Base-by-base conservation (phyloP, 106 monocot genomes). In the Dioscorea zingiberensis region DNA sequence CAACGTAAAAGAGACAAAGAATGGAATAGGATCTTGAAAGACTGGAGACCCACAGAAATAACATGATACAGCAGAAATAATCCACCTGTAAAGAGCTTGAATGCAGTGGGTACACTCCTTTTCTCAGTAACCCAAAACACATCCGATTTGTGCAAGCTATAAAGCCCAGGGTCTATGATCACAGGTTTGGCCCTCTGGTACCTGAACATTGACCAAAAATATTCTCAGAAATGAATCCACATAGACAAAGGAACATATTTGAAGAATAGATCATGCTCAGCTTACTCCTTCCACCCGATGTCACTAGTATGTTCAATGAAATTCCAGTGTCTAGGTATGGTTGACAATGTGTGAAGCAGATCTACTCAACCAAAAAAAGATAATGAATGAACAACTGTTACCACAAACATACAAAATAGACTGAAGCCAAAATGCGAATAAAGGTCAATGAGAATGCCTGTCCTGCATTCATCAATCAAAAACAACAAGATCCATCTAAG, bases 31-130 rank as follows among this genome's bases (percentile, higher is more conserved):
- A 38, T 38, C 38, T 38, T 38, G 38, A 38, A 38, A 38, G 38
- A 6, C 6, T 38, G 38, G 38, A 38, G 1, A 38, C 6, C 38
- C 38, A 38, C 38, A 38, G 4, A 38, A 38, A 38, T 38, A 1
- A 19, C 51, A 51, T 19, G 58, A 58, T 17, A 58, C 21, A 22
- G 26, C 23, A 13, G 26, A 22, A 69, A 45, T 32, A 17, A 66
- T 17, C 62, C 48, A 87, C 87, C 87, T 49, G 87, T 88, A 67
- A 88, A 88, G 22, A 88, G 87, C 74, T 84, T 84, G 62, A 88
- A 88, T 45, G 87, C 80, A 46, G 87, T 80, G 17, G 87, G 87
- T 18, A 88, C 58, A 44, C 74, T 81, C 63, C 87, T 69, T 58
- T 74, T 83, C 77, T 88, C 84, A 3, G 87, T 74, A 58, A 81